Base-by-base conservation (phyloP, 208 protist genomes). In the Leishmania braziliensis region DNA sequence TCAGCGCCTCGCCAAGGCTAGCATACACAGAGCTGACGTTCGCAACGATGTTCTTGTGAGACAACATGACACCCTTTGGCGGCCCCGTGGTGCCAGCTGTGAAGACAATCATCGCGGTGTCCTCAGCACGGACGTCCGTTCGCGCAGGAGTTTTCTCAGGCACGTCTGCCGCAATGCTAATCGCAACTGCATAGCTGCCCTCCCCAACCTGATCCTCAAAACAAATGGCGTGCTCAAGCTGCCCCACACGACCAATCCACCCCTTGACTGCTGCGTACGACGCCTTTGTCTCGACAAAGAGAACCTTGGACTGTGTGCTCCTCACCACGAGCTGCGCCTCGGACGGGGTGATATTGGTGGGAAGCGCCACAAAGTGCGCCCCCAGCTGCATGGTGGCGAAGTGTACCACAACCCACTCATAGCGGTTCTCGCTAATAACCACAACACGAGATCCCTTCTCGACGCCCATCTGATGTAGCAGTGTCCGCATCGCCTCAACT, bases 51-150 rank as follows among this genome's bases (percentile, higher is more conserved):
- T 95, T 99, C 73, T 86, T 84, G 90, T 99, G 97, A 8, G 94
- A 98, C 36, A 99, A 90, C 89, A 93, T 94, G n/a, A 99, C 97
- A 18, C 98, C 98, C 86, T 99, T 99, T 51, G 95, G 95, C 23
- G 97, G 80, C 12, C 97, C 97, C 33, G 96, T 98, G 12, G 96
- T 99, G 33, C 96, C 97, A 39, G 91, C 88, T 29, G 93, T 97
- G 84, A 98, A 98, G 58, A 95, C 90, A 82, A 98, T 97, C 93
- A 97, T 97, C 5, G 93, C 96, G n/a, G 92, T 96, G 78, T 97
- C 93, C 82, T 98, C 93, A 5, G 91, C 83, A n/a, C 83, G 90
- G 54, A 97, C 84, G 75, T 95, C 90, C 60, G 86, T 90, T 62
- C 92, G 90, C 43, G 81, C 66, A 29, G 90, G 86, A 36, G 87